Evolutionary conservation across 2,329 filamentous ascomycete genomes (phyloP).

Genomic region (Parastagonospora avenae): DNA sequence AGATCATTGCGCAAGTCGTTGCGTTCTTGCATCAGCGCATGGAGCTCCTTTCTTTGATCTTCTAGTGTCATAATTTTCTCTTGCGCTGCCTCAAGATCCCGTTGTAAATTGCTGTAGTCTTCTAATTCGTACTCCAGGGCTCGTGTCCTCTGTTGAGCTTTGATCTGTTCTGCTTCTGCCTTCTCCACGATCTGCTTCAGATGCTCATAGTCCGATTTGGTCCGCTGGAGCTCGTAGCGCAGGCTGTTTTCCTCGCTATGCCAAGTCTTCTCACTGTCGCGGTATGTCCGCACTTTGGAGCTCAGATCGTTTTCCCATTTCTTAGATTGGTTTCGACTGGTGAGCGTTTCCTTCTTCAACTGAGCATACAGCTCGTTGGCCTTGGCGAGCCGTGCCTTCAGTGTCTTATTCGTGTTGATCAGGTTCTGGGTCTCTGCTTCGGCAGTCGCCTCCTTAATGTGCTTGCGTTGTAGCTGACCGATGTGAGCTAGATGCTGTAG

Average conservation of each 20-base stretch:
- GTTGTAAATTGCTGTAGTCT: constrained; percentile 57
- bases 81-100: constrained; percentile 40
- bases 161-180: constrained; percentile 68
- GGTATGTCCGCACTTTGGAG: constrained; percentile 67
- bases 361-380: constrained; percentile 73
- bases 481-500: constrained; percentile 83
- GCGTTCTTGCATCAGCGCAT: constrained; percentile 62
- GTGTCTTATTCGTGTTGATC: constrained; percentile 73
- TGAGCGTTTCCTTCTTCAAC: constrained; percentile 73
- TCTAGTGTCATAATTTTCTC: constrained; percentile 40
- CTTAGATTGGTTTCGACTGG: constrained; percentile 72
- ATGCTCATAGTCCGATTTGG: constrained; percentile 66
- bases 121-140: constrained; percentile 64
- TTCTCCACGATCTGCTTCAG: constrained; percentile 70
- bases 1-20: constrained; percentile 64
- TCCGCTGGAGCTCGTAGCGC: constrained; percentile 62
- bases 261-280: constrained; percentile 73
- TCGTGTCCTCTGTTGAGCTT: constrained; percentile 61
- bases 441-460: constrained; percentile 75
- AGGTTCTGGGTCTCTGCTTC: constrained; percentile 84
- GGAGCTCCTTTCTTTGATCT: constrained; percentile 49
- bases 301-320: constrained; percentile 78
- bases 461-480: constrained; percentile 74
- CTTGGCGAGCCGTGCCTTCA: constrained; percentile 75
- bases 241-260: constrained; percentile 62